Base-by-base conservation (phyloP, 2,329 filamentous ascomycete genomes). In the Cercospora nicotianae region DNA sequence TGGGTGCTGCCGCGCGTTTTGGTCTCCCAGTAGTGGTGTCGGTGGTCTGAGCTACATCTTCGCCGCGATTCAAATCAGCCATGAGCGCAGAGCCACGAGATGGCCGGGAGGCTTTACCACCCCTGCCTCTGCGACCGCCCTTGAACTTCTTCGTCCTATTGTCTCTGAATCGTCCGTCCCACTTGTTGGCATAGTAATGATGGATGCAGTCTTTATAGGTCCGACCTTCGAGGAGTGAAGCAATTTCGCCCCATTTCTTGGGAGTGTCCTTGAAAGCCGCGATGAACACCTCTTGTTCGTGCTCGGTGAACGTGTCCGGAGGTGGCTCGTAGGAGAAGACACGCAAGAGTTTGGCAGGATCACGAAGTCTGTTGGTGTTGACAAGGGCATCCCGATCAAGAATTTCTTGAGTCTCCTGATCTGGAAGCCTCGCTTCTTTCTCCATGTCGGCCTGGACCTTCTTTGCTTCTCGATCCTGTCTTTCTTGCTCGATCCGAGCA, bases 141-240 rank as follows among this genome's bases (percentile, higher is more conserved):
- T 80, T 75, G 60, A 78, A 72, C 72, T 77, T 79, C 66, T 76
- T 88, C 78, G 87, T 89, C 31, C 90, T 83, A 79, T 91, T 92
- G 75, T 92, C 90, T 77, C 94, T 93, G 69, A 94, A 89, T 70
- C 91, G 89, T 51, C 89, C 86, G 58, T 89, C 85, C 80, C 90
- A 90, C 80, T 88, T 95, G 76, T 90, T 91, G 70, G 91, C 84
- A 78, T 95, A 95, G 79, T 95, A 95, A 78, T 94, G 93, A 76
- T 93, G 90, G 73, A 95, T 95, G 78, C 90, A 93, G 58, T 91
- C 87, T 71, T 90, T 90, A 79, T 92, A 93, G 74, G 91, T 89
- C 26, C 91, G 87, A 31, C 86, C 84, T 0, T 86, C 85, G 5
- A 94, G 81, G 26, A 85, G 84, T 67, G 90, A 87, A 5, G 91